Percentiles rank a stretch among this genome's conserved stretches.
Evolutionary conservation across 1,284 basidiomycete species (phyloP).

Genomic region (Gastroboletus turbinatus): DNA sequence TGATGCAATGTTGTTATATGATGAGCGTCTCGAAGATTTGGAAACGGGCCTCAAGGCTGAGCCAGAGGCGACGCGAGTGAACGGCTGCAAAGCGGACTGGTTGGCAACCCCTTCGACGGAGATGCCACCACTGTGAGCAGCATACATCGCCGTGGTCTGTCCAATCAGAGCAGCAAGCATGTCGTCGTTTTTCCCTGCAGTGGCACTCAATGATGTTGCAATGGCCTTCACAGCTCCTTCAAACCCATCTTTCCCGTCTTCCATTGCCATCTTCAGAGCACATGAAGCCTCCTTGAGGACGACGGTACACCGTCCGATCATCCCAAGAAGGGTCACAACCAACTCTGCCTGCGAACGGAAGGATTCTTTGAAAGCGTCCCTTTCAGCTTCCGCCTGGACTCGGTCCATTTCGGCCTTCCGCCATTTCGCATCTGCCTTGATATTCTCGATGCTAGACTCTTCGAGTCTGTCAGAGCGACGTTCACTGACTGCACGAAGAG

Average conservation of each 20-base stretch:
- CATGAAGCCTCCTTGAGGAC: constrained; percentile 68
- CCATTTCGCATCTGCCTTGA: constrained; percentile 70
- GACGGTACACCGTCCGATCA: constrained; percentile 79
- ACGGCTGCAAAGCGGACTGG: constrained; percentile 35
- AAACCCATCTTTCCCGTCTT: constrained; percentile 43
- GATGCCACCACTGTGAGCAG: constrained; percentile 34
- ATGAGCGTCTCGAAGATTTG: constrained; percentile 45
- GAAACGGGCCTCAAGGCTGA: constrained; percentile 48
- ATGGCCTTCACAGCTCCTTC: constrained; percentile 45
- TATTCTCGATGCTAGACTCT: constrained; percentile 65
- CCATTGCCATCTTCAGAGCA: constrained; percentile 47
- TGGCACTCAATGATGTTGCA: constrained; percentile 48
- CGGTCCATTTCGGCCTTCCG: constrained; percentile 74
- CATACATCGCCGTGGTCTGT: constrained; percentile 58
- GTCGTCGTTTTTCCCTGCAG: constrained; percentile 68
- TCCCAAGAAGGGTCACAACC: constrained; percentile 70
- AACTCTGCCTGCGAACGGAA: constrained; percentile 67
- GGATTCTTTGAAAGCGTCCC: constrained; percentile 64
- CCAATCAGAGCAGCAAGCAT: constrained; percentile 65
- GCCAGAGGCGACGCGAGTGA: constrained; percentile 42
- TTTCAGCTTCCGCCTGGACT: constrained; percentile 67
- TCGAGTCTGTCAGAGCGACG: constrained; percentile 79
- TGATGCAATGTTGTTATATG: constrained; percentile 47
- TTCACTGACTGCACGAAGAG: constrained; percentile 78
- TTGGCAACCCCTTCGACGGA: constrained; percentile 46